A percentile compares a stretch with the other conserved stretches of the same genome.
Conservation (phyloP, 1,284 basidiomycete species). For the Puccinia triticina region DNA sequence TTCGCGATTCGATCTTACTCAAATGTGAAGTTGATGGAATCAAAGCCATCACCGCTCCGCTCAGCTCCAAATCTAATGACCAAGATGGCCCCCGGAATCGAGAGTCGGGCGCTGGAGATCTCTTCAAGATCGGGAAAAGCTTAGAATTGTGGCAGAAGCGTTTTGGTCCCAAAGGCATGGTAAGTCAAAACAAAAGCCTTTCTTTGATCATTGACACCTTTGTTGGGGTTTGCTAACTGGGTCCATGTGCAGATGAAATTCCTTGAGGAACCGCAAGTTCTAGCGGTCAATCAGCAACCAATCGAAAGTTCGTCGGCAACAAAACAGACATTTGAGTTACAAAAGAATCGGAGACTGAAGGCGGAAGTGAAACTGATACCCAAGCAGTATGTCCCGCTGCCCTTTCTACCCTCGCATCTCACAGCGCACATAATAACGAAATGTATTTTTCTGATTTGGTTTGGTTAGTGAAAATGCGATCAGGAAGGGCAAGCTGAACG, state of each 20-base stretch:
- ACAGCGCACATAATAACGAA: background rate
- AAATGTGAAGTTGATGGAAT: slow-evolving; percentile 87
- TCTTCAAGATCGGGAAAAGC: slow-evolving; percentile 69
- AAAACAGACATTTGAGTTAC: background rate
- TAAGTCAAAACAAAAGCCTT: slow-evolving; percentile 59
- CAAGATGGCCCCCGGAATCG: slow-evolving; percentile 55
- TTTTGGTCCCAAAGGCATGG: slow-evolving; percentile 75
- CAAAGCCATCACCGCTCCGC: slow-evolving; percentile 69
- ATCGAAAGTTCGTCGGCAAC: background rate
- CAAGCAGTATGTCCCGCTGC: slow-evolving; percentile 29
- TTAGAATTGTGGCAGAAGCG: slow-evolving; percentile 78
- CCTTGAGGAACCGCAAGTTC: slow-evolving; percentile 35
- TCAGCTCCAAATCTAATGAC: background rate
- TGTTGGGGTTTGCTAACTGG: slow-evolving; percentile 54
- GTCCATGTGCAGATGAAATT: slow-evolving; percentile 24
- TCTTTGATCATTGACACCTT: slow-evolving; percentile 61
- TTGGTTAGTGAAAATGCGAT: slow-evolving; percentile 46
- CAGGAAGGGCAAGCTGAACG: slow-evolving; percentile 40
- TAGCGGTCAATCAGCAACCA: background rate
- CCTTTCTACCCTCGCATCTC: background rate
- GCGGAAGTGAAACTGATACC: slow-evolving; percentile 45
- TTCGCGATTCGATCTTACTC: slow-evolving; percentile 71
- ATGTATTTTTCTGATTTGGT: background rate
- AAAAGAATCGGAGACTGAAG: slow-evolving; percentile 26
- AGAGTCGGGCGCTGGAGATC: slow-evolving; percentile 63